Conservation (phyloP, 768 basidiomycete genomes). For the Boletus sp. region DNA sequence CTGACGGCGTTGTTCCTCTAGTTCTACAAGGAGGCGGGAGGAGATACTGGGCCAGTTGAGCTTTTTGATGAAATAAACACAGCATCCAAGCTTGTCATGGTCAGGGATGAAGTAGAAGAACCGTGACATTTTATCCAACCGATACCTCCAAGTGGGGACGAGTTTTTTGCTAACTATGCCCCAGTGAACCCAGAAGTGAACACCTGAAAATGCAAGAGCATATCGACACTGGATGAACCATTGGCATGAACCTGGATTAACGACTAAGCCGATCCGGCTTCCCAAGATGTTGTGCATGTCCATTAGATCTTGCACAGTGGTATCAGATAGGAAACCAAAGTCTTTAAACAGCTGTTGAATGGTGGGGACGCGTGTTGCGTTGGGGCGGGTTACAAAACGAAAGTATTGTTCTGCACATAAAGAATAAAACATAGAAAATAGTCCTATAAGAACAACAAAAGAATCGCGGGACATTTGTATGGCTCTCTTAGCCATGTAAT, state of each 20-base stretch:
- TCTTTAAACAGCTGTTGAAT: background rate
- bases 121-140: background rate
- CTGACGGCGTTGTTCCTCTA: background rate
- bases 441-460: no score
- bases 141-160: background rate
- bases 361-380: background rate
- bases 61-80: background rate
- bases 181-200: background rate
- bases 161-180: background rate
- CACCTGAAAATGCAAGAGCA: background rate
- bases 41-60: background rate
- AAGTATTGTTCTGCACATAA: no score
- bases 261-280: background rate
- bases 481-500: no score
- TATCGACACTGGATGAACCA: background rate
- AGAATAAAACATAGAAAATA: no score
- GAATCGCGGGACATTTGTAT: no score
- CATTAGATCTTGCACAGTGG: background rate
- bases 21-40: background rate
- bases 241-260: background rate
- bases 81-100: background rate
- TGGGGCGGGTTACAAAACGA: no score
- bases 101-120: background rate
- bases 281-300: background rate
- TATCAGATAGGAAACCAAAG: background rate